Conservation (phyloP, 2,329 filamentous ascomycete species). For the Diaporthe australafricana region DNA sequence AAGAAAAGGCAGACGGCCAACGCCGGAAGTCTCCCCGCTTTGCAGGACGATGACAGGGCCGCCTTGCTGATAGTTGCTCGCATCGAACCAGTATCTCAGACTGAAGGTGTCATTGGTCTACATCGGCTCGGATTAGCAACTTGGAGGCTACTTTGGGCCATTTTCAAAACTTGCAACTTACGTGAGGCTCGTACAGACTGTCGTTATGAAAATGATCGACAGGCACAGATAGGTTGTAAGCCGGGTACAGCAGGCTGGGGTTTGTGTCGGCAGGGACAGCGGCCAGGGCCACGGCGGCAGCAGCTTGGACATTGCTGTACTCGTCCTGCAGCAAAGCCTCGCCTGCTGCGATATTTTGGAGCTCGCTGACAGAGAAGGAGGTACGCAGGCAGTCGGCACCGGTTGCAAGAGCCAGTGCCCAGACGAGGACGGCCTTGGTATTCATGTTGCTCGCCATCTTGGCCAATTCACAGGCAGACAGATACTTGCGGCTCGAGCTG, state of each 20-base stretch:
- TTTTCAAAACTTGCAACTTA: not conserved
- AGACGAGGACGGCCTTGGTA: conserved; percentile 1
- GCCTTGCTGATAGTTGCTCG: conserved; percentile 78
- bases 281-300: not conserved
- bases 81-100: conserved; percentile 87
- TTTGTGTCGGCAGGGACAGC: conserved; percentile 17
- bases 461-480: not conserved
- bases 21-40: conserved; percentile 75
- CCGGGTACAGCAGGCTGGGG: conserved; percentile 47
- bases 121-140: not conserved
- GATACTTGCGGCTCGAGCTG: not conserved
- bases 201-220: conserved; percentile 90
- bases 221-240: conserved; percentile 58
- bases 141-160: not conserved
- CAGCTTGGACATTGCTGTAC: not conserved
- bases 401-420: conserved; percentile 17
- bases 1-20: conserved; percentile 74
- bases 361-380: conserved; percentile 31
- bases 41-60: conserved; percentile 85
- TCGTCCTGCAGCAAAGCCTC: conserved; percentile 15
- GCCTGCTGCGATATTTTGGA: not conserved
- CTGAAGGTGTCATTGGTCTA: conserved; percentile 71
- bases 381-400: conserved; percentile 32
- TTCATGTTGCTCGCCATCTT: conserved; percentile 10
- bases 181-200: conserved; percentile 79